Conservation (phyloP, 2,329 filamentous ascomycete genomes). For the Diaporthe longicolla region DNA sequence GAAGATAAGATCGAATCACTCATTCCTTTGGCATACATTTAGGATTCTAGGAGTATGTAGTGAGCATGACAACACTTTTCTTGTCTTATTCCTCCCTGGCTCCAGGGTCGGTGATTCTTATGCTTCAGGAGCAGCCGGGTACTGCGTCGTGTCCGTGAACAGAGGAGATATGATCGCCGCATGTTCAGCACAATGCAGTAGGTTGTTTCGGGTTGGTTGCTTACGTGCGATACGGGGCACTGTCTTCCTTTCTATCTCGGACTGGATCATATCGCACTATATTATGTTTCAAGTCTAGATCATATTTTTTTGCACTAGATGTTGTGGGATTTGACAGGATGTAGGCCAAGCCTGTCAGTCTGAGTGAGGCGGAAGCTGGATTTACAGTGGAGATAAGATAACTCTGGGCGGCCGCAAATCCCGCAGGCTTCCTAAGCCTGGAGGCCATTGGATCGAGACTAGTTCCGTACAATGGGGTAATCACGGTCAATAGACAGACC, state of each 20-base stretch:
- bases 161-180: background rate
- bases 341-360: background rate
- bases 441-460: background rate
- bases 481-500: background rate
- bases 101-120: too few species aligned
- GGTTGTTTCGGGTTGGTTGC: too few species aligned
- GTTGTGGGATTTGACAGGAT: background rate
- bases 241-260: background rate
- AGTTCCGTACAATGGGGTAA: background rate
- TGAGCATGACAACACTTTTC: background rate
- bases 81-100: background rate
- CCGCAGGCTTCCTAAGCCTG: background rate
- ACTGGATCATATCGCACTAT: too few species aligned
- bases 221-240: background rate
- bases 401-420: background rate
- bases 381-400: conserved; percentile 13
- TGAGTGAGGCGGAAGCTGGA: background rate
- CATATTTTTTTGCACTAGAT: too few species aligned
- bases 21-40: background rate
- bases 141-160: too few species aligned
- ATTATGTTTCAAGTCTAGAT: background rate
- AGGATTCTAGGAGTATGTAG: too few species aligned
- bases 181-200: background rate
- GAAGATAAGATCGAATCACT: background rate
- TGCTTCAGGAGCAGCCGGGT: background rate